phyloP scores from a whole-genome alignment of 2,329 filamentous ascomycete genomes.

The Fusarium buharicum region DNA sequence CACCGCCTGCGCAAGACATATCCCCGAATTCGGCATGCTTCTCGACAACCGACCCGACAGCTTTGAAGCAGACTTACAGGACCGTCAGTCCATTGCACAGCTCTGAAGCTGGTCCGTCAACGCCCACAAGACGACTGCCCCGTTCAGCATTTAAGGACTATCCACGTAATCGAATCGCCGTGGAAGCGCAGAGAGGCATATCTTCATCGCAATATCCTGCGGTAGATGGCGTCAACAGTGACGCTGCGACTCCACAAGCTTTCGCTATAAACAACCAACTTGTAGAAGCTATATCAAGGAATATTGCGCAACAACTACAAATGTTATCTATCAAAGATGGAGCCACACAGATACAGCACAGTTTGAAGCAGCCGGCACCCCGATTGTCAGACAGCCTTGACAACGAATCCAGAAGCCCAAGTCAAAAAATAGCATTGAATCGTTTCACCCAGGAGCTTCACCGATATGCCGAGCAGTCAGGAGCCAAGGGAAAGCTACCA shows the following conservation, averaged over 20 bases:
- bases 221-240: constrained; percentile 2
- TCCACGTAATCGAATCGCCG: background rate
- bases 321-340: constrained; percentile 49
- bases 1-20: background rate
- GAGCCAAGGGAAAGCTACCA: constrained; percentile 52
- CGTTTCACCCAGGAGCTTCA: constrained; percentile 49
- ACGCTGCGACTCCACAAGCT: constrained; percentile 43
- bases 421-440: constrained; percentile 55
- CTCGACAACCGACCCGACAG: background rate
- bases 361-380: background rate
- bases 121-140: background rate
- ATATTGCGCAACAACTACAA: constrained; percentile 57
- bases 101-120: background rate
- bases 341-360: background rate
- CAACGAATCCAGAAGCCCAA: constrained; percentile 56
- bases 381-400: constrained; percentile 6
- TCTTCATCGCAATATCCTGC: constrained; percentile 8
- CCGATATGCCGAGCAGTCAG: constrained; percentile 49
- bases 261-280: constrained; percentile 52
- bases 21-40: background rate
- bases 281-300: constrained; percentile 58
- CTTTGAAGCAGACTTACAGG: background rate
- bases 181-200: background rate
- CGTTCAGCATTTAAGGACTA: background rate
- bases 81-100: constrained; percentile 1